Evolutionary conservation across 2,329 filamentous ascomycete species (phyloP).

Genomic region (Phialophora chinensis): DNA sequence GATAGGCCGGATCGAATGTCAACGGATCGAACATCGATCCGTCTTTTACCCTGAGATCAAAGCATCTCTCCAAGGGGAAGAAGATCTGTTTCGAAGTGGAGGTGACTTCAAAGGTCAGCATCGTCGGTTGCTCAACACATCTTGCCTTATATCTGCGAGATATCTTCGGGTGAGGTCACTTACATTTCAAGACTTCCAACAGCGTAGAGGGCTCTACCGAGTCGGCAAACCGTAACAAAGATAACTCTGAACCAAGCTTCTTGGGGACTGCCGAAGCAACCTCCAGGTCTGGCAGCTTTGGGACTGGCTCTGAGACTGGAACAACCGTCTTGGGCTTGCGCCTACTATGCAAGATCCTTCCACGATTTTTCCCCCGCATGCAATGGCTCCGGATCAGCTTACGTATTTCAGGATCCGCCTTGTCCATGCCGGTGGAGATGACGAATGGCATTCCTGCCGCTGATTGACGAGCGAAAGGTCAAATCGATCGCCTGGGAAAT

Average conservation of each 20-base stretch:
- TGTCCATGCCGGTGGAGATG: conserved; percentile 20
- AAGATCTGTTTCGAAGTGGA: conserved; percentile 44
- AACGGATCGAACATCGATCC: conserved; percentile 45
- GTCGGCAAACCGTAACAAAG: conserved; percentile 41
- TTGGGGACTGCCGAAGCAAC: conserved; percentile 8
- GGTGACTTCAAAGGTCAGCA: conserved; percentile 39
- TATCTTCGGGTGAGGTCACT: conserved; percentile 20
- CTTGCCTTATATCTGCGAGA: no score
- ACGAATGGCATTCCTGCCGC: background rate
- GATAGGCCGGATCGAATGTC: conserved; percentile 45
- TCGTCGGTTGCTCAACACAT: background rate
- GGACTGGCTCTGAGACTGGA: background rate
- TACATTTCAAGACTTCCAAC: conserved; percentile 43
- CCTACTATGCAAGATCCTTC: conserved; percentile 35
- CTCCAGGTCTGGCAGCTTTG: background rate
- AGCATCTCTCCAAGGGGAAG: conserved; percentile 45
- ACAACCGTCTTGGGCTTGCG: background rate
- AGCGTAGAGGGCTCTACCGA: conserved; percentile 40
- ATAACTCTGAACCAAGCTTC: conserved; percentile 34
- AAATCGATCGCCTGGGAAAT: background rate
- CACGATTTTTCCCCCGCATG: conserved; percentile 53
- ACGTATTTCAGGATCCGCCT: conserved; percentile 43
- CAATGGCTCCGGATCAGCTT: conserved; percentile 52
- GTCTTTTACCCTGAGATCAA: conserved; percentile 41
- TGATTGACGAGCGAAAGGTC: background rate